Evolutionary conservation across 164 flowering plant species (phyloP).

Genomic region (Paratinospora sagittata): DNA sequence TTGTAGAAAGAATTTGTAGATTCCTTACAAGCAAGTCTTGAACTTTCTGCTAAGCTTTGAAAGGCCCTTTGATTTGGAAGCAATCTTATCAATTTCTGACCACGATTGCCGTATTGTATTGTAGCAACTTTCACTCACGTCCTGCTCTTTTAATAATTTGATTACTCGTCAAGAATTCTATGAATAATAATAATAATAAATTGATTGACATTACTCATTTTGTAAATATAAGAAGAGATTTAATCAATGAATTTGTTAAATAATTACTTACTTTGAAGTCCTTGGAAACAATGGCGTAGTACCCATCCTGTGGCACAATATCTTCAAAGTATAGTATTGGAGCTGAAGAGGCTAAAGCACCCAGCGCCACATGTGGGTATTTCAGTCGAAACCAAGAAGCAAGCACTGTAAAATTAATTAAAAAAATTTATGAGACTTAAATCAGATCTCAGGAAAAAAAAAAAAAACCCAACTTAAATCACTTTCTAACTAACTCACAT

Average conservation of each 20-base stretch:
- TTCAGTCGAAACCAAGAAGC: conserved; percentile 61
- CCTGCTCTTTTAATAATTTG: conserved; percentile 20
- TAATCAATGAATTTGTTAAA: no score
- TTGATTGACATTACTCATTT: no score
- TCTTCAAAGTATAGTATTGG: conserved; percentile 51
- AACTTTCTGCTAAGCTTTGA: conserved; percentile 35
- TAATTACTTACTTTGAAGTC: conserved; percentile 40
- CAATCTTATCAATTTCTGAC: conserved; percentile 42
- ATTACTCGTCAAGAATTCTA: no score
- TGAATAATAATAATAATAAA: no score
- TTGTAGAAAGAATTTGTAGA: no score
- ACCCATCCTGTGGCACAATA: no score
- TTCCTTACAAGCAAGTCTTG: conserved; percentile 63
- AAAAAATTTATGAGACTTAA: neutral
- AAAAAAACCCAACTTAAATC: no score
- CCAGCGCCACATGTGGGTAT: conserved; percentile 53
- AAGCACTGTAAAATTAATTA: conserved; percentile 28
- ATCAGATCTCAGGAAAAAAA: no score
- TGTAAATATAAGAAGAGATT: no score
- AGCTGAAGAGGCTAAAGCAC: conserved; percentile 60
- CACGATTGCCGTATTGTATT: conserved; percentile 40
- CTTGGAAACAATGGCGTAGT: conserved; percentile 51
- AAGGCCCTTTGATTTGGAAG: conserved; percentile 39
- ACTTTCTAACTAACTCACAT: no score
- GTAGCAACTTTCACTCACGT: conserved; percentile 43